phyloP scores from a whole-genome alignment of 2,329 filamentous ascomycete genomes.

The Xylaria sp. region DNA sequence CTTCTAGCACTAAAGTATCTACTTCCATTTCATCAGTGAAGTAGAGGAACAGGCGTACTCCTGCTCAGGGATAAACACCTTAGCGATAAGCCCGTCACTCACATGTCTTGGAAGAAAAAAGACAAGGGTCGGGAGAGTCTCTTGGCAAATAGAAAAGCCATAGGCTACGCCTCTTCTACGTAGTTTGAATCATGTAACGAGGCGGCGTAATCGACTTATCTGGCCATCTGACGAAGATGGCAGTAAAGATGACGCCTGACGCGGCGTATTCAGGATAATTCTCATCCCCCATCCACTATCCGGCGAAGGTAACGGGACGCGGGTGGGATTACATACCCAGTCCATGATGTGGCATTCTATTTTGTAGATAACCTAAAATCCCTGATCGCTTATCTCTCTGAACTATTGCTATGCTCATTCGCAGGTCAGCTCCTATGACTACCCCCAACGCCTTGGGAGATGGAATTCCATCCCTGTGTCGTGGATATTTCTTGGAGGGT shows the following conservation, averaged over 20 bases:
- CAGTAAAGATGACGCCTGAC: neutral
- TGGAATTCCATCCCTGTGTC: neutral
- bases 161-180: neutral
- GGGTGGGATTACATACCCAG: conserved; percentile 7
- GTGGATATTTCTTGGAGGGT: neutral
- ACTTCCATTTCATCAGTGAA: neutral
- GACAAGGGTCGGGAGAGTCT: neutral
- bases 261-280: neutral
- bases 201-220: neutral
- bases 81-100: neutral
- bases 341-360: neutral
- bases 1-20: neutral
- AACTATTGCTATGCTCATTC: neutral
- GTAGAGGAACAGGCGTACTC: neutral
- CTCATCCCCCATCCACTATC: neutral
- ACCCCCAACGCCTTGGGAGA: neutral
- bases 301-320: neutral
- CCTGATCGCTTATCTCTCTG: conserved; percentile 2
- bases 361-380: neutral
- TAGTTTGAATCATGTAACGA: neutral
- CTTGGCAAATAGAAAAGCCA: neutral
- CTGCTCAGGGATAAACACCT: neutral
- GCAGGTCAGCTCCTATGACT: neutral
- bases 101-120: neutral
- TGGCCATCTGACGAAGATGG: neutral